Evolutionary conservation across 2,329 filamentous ascomycete genomes (phyloP).

Genomic region (Leptographium galeiforme): DNA sequence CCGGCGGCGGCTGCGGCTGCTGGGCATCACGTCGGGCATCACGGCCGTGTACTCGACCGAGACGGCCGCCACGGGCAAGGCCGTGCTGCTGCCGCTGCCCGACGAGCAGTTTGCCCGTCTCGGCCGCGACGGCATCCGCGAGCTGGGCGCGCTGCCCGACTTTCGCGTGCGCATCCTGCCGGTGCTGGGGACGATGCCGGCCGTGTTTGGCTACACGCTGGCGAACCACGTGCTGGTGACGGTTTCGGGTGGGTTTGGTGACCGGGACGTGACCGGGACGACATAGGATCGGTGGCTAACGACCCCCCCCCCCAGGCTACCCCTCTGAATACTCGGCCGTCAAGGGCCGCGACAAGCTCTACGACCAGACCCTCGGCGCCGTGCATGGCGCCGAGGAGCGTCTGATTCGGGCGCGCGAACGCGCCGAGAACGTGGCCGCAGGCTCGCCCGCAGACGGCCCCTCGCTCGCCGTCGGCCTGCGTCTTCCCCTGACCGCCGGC

Average conservation of each 20-base stretch:
- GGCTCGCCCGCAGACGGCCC: neutral
- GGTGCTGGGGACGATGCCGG: conserved; percentile 92
- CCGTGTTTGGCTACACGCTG: conserved; percentile 80
- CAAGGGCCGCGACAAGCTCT: conserved; percentile 82
- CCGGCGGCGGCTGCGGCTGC: conserved; percentile 59
- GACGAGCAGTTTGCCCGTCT: conserved; percentile 74
- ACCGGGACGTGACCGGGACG: no score
- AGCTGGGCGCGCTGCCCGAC: conserved; percentile 78
- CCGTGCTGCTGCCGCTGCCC: conserved; percentile 69
- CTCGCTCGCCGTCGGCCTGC: conserved; percentile 54
- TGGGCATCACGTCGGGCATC: conserved; percentile 73
- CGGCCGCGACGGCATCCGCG: conserved; percentile 57
- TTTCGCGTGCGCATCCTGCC: conserved; percentile 92
- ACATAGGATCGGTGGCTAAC: no score
- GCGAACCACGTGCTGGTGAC: conserved; percentile 88
- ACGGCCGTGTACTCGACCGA: conserved; percentile 89
- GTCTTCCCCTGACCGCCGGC: conserved; percentile 60
- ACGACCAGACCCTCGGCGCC: conserved; percentile 65
- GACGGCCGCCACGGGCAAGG: conserved; percentile 80
- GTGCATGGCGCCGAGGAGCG: conserved; percentile 73
- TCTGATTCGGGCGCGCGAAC: conserved; percentile 34
- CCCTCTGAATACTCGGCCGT: conserved; percentile 70
- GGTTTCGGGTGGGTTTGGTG: conserved; percentile 40
- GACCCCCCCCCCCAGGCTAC: no score
- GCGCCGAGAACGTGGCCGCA: neutral